Conservation (phyloP, 2,329 filamentous ascomycete genomes). For the Penicillium oxalicum region DNA sequence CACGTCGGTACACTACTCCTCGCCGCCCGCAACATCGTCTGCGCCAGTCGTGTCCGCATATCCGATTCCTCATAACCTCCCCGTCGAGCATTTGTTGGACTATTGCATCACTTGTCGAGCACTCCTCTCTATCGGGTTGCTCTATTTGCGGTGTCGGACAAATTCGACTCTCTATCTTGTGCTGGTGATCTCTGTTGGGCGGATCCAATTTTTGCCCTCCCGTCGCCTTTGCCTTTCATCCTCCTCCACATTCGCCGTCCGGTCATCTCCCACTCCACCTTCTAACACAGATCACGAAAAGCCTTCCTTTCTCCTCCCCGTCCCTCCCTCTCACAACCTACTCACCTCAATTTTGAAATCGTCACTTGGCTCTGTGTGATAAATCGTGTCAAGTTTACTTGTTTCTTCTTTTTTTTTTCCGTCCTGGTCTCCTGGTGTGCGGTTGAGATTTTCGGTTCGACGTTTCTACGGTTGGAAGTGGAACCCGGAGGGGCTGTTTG, state of each 20-base stretch:
- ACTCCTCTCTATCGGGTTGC: no score
- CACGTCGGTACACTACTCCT: neutral
- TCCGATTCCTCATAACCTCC: no score
- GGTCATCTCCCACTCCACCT: neutral
- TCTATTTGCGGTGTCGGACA: no score
- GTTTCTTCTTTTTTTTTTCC: neutral
- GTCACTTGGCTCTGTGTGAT: no score
- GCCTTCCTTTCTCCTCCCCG: neutral
- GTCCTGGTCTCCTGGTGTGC: neutral
- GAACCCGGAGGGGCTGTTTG: slow-evolving; percentile 16
- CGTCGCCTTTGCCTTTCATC: slow-evolving; percentile 7
- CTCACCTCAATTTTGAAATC: neutral
- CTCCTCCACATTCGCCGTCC: slow-evolving; percentile 3
- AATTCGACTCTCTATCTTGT: no score
- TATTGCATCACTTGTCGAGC: no score
- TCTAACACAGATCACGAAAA: neutral
- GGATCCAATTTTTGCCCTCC: slow-evolving; percentile 5
- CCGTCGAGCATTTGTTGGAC: no score
- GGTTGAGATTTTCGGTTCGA: slow-evolving; percentile 1
- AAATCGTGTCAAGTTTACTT: no score
- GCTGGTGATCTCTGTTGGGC: neutral
- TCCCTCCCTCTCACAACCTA: neutral
- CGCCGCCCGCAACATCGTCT: neutral
- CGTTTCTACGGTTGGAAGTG: slow-evolving; percentile 9
- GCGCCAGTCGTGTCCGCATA: no score